Percentiles rank a stretch among this genome's conserved stretches.
These are phyloP conservation scores for Arthrobotrys conoides DNA, from an alignment of 2,329 filamentous ascomycete genomes.

Conservation along the genomic window DNA sequence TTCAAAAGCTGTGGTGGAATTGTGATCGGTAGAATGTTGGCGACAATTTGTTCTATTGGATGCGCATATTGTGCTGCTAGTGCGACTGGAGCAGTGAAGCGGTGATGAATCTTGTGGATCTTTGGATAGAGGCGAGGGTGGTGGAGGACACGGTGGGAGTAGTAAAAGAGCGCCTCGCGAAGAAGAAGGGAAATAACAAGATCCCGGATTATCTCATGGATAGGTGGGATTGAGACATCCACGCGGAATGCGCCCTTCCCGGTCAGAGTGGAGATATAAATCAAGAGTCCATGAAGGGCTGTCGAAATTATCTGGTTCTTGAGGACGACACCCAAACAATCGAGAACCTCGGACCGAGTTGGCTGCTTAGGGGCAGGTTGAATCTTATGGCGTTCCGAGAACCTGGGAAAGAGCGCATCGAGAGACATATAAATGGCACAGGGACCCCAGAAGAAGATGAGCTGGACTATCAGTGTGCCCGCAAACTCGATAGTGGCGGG, in stretches of 20 bases:
- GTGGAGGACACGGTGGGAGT: constrained; percentile 72
- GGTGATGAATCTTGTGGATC: constrained; percentile 74
- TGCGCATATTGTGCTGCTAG: constrained; percentile 74
- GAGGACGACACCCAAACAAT: constrained; percentile 69
- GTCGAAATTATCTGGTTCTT: constrained; percentile 70
- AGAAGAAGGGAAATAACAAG: constrained; percentile 68
- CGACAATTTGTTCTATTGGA: constrained; percentile 72
- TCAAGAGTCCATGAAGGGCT: constrained; percentile 65
- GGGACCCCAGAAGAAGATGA: constrained; percentile 70
- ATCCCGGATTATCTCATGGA: constrained; percentile 67
- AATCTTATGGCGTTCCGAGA: constrained; percentile 72
- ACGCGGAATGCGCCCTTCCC: constrained; percentile 66
- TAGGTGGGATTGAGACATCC: constrained; percentile 66
- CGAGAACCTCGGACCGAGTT: constrained; percentile 68
- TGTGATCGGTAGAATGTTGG: constrained; percentile 71
- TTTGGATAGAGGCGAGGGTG: constrained; percentile 69
- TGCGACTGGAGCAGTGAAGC: constrained; percentile 72
- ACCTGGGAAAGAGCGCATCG: constrained; percentile 69
- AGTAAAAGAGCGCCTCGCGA: constrained; percentile 73
- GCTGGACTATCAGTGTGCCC: constrained; percentile 68
- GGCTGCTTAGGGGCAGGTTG: constrained; percentile 72
- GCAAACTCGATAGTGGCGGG: constrained; percentile 67
- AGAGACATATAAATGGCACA: constrained; percentile 68
- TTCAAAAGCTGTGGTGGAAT: constrained; percentile 70
- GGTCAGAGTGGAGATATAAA: constrained; percentile 62